Base-by-base conservation (phyloP, 805 yeast species). In the Saccharomycopsis sp. region DNA sequence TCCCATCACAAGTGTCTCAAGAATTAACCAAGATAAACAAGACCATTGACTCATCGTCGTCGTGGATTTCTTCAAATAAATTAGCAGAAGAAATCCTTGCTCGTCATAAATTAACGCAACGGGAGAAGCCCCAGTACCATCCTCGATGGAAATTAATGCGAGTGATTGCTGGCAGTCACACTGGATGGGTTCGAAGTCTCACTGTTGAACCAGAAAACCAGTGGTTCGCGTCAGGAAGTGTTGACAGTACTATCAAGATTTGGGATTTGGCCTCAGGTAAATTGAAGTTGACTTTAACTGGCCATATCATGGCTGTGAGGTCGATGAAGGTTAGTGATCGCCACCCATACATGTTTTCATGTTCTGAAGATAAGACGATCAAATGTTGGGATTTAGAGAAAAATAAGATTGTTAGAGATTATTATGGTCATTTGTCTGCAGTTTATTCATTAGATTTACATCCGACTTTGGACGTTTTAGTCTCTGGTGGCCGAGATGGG, bases 381-480 rank as follows among this genome's bases (percentile, higher is more conserved):
- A 78, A 86, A 58, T 89, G 97, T 62, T 93, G 97, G 97, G 99
- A 93, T 66, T 69, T 93, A 53, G 97, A 90, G 60, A 75, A 79
- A 56, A 86, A 89, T 55, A 77, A 77, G 53, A 77, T 85, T 2
- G 75, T 88, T 3, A 68, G 97, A 45, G 87, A 88, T 55, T 93
- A 86, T 61, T 94, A 89, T 63, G 99, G 98, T 3, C 98, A 93
- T 64, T 68, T 86, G 21, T 85, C 95, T 24, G 94, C 95, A 3
- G 85, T 93, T 1, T 87, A 86, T 56, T 71, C 94, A 0, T 69
- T 89, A 35, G 90, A 80, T 47, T 59, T 88, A 13, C 97, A 90
- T 59, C 97, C 97, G 0, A 85, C 87, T 3, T 63, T 89, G 21
- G 95, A 89, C 54, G 64, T 90, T 5, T 62, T 88, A 11, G 85